phyloP scores from a whole-genome alignment of 345 rosid species.

The Dimocarpus longan region DNA sequence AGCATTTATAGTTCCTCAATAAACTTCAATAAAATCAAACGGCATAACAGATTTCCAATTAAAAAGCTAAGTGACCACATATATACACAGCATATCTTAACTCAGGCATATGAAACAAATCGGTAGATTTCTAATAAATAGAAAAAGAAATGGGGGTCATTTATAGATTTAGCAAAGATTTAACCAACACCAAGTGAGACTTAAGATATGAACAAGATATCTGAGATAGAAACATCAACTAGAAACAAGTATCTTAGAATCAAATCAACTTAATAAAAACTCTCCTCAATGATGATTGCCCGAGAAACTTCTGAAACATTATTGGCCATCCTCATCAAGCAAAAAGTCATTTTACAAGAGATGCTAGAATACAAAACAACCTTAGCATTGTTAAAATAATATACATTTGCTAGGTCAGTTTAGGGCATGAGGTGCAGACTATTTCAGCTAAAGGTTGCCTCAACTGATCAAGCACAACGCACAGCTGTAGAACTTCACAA shows the following conservation, averaged over 20 bases:
- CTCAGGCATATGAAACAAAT: background rate
- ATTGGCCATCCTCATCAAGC: background rate
- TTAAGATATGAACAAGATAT: no score
- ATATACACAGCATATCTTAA: background rate
- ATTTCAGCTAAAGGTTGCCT: slow-evolving; percentile 2
- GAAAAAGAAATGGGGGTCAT: background rate
- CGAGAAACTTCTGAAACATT: background rate
- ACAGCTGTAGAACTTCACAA: background rate
- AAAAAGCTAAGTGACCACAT: background rate
- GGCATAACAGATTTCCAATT: no score
- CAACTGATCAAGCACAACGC: background rate
- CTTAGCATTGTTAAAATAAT: background rate
- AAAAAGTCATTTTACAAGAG: background rate
- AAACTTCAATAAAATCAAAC: no score
- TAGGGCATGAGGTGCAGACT: background rate
- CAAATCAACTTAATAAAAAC: background rate
- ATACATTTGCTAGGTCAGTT: background rate
- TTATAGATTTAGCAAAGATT: background rate
- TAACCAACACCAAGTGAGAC: background rate
- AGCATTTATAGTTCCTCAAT: no score
- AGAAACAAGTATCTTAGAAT: no score
- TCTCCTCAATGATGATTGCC: background rate
- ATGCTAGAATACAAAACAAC: background rate
- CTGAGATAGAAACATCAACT: no score
- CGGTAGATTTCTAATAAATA: background rate